Percentiles rank a stretch among this genome's conserved stretches.
Evolutionary conservation across 2,329 filamentous ascomycete species (phyloP).

Genomic region (Trichoderma oligosporum): DNA sequence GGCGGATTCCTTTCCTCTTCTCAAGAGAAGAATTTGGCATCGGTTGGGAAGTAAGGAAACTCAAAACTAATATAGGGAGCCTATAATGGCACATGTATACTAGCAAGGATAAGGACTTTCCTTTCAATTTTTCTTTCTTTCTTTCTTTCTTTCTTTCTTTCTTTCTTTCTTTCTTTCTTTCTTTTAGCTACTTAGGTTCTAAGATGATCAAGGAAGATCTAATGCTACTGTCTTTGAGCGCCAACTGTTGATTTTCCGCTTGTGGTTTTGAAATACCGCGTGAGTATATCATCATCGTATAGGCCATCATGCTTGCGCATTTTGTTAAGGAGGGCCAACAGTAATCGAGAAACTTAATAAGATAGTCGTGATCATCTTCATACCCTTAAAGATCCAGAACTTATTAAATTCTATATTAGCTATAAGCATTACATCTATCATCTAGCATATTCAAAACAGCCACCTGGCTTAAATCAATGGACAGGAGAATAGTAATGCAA

Average conservation of each 20-base stretch:
- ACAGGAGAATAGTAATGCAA: too few relatives aligned
- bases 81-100: constrained; percentile 12
- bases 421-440: too few relatives aligned
- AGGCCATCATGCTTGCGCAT: too few relatives aligned
- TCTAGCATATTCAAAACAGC: too few relatives aligned
- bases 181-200: neutral
- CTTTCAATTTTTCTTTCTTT: neutral
- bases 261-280: neutral
- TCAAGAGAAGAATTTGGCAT: neutral
- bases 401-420: too few relatives aligned
- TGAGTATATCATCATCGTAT: neutral
- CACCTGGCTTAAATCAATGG: too few relatives aligned
- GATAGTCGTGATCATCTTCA: too few relatives aligned
- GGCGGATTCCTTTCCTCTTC: neutral
- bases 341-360: too few relatives aligned
- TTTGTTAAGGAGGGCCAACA: too few relatives aligned
- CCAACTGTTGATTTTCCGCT: neutral
- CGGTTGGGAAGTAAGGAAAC: constrained; percentile 2
- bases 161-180: neutral
- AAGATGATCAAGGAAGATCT: neutral
- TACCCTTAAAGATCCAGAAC: too few relatives aligned
- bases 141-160: neutral
- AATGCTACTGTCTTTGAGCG: too few relatives aligned
- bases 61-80: neutral
- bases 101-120: neutral